Evolutionary conservation across 495 filamentous ascomycete genomes (phyloP).

Genomic region (Hypomontagnella submonticulosa): DNA sequence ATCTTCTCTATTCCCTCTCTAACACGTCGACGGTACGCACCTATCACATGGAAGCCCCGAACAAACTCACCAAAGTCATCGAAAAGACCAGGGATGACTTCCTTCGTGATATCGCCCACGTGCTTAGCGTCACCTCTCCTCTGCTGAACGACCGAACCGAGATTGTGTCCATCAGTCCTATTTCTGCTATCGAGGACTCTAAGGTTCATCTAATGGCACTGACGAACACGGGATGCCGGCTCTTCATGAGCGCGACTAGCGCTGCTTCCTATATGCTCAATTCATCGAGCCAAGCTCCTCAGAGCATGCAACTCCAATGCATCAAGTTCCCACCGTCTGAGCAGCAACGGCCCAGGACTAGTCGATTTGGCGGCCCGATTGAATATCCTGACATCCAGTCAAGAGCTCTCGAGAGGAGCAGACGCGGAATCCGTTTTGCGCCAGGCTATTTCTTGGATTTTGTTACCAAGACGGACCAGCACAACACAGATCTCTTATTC

Average conservation of each 20-base stretch:
- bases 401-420: constrained; percentile 62
- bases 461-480: constrained; percentile 61
- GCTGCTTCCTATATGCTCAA: constrained; percentile 74
- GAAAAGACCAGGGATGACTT: constrained; percentile 65
- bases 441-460: constrained; percentile 94
- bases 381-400: constrained; percentile 56
- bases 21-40: constrained; percentile 84
- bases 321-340: constrained; percentile 86
- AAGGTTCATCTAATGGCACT: constrained; percentile 90
- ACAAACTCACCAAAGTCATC: constrained; percentile 63
- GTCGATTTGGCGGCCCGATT: constrained; percentile 45
- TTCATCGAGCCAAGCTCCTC: constrained; percentile 73
- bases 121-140: constrained; percentile 70
- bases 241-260: constrained; percentile 91
- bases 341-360: constrained; percentile 31
- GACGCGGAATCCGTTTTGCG: constrained; percentile 73
- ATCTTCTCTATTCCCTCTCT: constrained; percentile 90
- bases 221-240: constrained; percentile 87
- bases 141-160: constrained; percentile 72
- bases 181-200: constrained; percentile 80
- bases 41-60: constrained; percentile 75
- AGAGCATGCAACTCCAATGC: constrained; percentile 96
- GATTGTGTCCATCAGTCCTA: constrained; percentile 86
- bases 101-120: constrained; percentile 77
- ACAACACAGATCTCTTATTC: constrained; percentile 75